Base-by-base conservation (phyloP, 805 yeast genomes). In the Candida chilensis region DNA sequence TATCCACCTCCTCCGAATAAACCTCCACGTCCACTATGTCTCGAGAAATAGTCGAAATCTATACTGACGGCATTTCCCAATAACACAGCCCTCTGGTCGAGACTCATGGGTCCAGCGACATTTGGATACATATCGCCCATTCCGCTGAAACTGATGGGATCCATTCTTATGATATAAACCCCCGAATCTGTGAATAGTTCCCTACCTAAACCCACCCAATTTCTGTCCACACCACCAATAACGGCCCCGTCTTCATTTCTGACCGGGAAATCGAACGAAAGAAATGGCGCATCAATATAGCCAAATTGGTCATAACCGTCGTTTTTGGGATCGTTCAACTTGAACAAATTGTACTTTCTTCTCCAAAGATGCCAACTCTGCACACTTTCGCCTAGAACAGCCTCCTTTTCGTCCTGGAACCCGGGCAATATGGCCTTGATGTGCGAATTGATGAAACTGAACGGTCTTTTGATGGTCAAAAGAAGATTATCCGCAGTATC, bases 311-410 rank as follows among this genome's bases (percentile, higher is more conserved):
- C 67, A 48, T 71, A 80, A 13, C 57, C 64, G 16, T 64, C 62
- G 16, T 56, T 62, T 3, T 29, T 26, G 5, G 15, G 27, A 24
- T 56, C 61, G 17, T 62, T 64, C 30, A 64, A 50, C 39, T 70
- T 61, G 48, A 84, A 92, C 42, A 92, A 59, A 45, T 88, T 85
- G 53, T 92, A 92, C 29, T 80, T 59, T 34, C 98, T 65, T 48
- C 97, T 70, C 95, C 96, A 88, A 25, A 80, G 61, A 58, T 92
- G 97, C 96, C 96, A 92, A 39, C 81, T 78, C 53, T 92, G 98
- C 4, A 82, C 74, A 17, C 85, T 71, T 50, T 90, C 96, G 1
- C 97, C 97, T 13, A 92, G 59, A 4, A 75, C 46, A 1, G 59
- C 48, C 28, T 67, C 73, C 24, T 55, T 53, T 34, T 63, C 56